These are phyloP conservation scores for Stereum hirsutum DNA, from an alignment of 1,284 basidiomycete species.

Conservation along the genomic window DNA sequence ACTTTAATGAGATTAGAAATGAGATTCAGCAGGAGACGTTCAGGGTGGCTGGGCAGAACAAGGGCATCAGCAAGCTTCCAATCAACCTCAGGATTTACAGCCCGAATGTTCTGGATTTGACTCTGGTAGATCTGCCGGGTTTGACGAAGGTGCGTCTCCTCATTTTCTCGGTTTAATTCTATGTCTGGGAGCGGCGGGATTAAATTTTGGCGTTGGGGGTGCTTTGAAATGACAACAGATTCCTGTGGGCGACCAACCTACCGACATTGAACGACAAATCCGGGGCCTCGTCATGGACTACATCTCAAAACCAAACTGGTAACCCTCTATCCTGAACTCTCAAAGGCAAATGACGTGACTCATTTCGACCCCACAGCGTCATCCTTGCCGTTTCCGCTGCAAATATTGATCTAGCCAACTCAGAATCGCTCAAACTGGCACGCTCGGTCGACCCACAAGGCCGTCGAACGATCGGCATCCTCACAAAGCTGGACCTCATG, in stretches of 20 bases:
- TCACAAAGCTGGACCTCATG: slow-evolving; percentile 98
- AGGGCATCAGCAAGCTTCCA: slow-evolving; percentile 93
- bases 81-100: slow-evolving; percentile 94
- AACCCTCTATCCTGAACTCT: slow-evolving; percentile 14
- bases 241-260: slow-evolving; percentile 84
- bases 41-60: slow-evolving; percentile 97
- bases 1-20: slow-evolving; percentile 88
- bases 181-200: slow-evolving; percentile 3
- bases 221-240: slow-evolving; percentile 42
- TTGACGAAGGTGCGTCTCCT: slow-evolving; percentile 81
- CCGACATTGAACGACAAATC: slow-evolving; percentile 97
- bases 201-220: background rate
- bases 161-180: background rate
- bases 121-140: slow-evolving; percentile 92
- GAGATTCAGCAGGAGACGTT: slow-evolving; percentile 99
- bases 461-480: slow-evolving; percentile 89
- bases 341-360: background rate
- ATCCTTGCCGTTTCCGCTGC: slow-evolving; percentile 95
- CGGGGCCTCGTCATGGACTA: slow-evolving; percentile 91
- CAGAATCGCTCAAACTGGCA: slow-evolving; percentile 94
- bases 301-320: slow-evolving; percentile 96
- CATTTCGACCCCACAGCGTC: slow-evolving; percentile 44
- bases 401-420: slow-evolving; percentile 98
- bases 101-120: slow-evolving; percentile 91
- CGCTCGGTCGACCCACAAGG: slow-evolving; percentile 94